Conservation (phyloP, 2,329 filamentous ascomycete genomes). For the Metarhizium humberi region DNA sequence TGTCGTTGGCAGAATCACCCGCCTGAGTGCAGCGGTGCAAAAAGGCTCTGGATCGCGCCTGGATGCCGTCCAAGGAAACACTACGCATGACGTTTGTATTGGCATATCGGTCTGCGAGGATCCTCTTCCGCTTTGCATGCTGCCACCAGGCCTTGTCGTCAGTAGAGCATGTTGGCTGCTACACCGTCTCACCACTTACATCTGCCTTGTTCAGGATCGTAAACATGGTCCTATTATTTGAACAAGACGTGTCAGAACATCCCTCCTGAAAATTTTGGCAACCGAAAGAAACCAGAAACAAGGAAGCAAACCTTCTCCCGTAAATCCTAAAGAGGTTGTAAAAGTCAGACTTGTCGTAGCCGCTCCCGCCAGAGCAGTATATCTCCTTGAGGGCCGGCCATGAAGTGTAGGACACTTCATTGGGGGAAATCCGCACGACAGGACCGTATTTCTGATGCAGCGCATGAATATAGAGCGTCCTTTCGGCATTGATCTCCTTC, state of each 20-base stretch:
- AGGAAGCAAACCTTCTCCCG: slow-evolving; percentile 37
- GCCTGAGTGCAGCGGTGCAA: slow-evolving; percentile 40
- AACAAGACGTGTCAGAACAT: neutral
- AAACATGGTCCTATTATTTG: slow-evolving; percentile 44
- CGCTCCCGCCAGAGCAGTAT: slow-evolving; percentile 51
- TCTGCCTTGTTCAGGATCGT: slow-evolving; percentile 45
- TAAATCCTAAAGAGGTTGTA: slow-evolving; percentile 53
- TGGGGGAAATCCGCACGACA: slow-evolving; percentile 35
- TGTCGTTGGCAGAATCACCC: slow-evolving; percentile 27
- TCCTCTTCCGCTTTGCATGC: slow-evolving; percentile 54
- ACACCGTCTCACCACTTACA: slow-evolving; percentile 22
- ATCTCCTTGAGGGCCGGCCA: slow-evolving; percentile 30
- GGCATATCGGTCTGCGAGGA: slow-evolving; percentile 58
- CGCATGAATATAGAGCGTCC: slow-evolving; percentile 48
- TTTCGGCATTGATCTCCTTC: slow-evolving; percentile 43
- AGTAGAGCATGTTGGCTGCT: neutral
- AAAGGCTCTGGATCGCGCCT: slow-evolving; percentile 46
- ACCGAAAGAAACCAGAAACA: neutral
- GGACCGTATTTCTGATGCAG: slow-evolving; percentile 32
- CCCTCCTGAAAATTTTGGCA: neutral
- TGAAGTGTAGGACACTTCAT: slow-evolving; percentile 35
- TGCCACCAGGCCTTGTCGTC: slow-evolving; percentile 16
- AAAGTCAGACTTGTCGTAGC: slow-evolving; percentile 57
- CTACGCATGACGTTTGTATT: slow-evolving; percentile 56
- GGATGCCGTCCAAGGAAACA: slow-evolving; percentile 45